These are phyloP conservation scores for Harringtonia aguacate DNA, from an alignment of 2,329 filamentous ascomycete genomes.

Conservation along the genomic window DNA sequence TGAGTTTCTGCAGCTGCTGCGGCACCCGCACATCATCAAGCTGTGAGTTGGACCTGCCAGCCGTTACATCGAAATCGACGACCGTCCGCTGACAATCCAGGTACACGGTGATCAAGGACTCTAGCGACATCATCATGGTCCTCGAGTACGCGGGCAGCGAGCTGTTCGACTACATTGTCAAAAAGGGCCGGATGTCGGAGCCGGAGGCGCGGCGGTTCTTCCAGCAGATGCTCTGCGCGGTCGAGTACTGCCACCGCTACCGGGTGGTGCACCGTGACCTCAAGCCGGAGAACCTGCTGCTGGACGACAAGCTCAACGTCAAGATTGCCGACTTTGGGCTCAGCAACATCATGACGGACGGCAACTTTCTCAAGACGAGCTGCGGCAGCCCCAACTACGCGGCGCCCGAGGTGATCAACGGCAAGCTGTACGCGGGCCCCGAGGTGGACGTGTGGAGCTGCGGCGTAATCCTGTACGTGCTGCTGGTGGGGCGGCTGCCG, in stretches of 20 bases:
- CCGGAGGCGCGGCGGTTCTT: slow-evolving; percentile 94
- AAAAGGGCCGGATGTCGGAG: slow-evolving; percentile 85
- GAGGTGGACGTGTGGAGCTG: slow-evolving; percentile 99
- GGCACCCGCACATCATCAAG: slow-evolving; percentile 98
- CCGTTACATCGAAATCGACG: no score
- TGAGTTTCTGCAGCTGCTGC: slow-evolving; percentile 88
- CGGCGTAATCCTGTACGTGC: slow-evolving; percentile 79
- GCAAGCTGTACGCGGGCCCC: slow-evolving; percentile 92
- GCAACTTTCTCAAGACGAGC: slow-evolving; percentile 97
- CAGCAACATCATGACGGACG: slow-evolving; percentile 99
- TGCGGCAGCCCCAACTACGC: slow-evolving; percentile 98
- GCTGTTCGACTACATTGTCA: slow-evolving; percentile 96
- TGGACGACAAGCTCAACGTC: slow-evolving; percentile 93
- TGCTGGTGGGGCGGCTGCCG: slow-evolving; percentile 72
- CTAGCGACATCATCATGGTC: slow-evolving; percentile 96
- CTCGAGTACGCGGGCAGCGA: slow-evolving; percentile 95
- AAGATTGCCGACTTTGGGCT: slow-evolving; percentile 98
- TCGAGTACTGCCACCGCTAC: slow-evolving; percentile 97
- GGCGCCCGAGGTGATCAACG: slow-evolving; percentile 93
- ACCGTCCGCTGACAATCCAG: slow-evolving; percentile 39
- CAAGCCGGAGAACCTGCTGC: slow-evolving; percentile 91
- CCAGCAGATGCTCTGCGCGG: slow-evolving; percentile 96
- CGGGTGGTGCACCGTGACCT: slow-evolving; percentile 97
- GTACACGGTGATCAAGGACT: slow-evolving; percentile 93
- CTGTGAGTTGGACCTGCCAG: slow-evolving; percentile 48